phyloP scores from a whole-genome alignment of 2,329 filamentous ascomycete species.

The Scedosporium apiospermum region DNA sequence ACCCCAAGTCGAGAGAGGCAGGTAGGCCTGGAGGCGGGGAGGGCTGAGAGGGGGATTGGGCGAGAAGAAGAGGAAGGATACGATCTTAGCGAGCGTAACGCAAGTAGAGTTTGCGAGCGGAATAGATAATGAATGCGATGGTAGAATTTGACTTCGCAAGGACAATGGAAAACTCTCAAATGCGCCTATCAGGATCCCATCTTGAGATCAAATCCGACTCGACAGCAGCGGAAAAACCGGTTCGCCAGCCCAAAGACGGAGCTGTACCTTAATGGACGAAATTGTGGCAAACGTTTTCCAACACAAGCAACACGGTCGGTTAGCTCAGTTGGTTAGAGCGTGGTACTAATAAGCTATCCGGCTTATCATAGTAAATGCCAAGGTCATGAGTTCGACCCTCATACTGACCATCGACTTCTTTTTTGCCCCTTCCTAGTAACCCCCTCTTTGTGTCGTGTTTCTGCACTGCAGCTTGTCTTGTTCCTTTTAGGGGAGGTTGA shows the following conservation, averaged over 20 bases:
- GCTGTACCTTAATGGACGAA: background rate
- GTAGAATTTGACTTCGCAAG: background rate
- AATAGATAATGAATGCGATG: background rate
- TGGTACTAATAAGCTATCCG: slow-evolving; percentile 2
- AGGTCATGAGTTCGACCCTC: slow-evolving; percentile 2
- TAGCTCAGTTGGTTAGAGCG: slow-evolving; percentile 2
- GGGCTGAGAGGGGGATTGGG: background rate
- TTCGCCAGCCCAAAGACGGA: too few relatives aligned
- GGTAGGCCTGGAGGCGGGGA: background rate
- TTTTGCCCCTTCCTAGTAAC: background rate
- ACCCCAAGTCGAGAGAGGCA: too few relatives aligned
- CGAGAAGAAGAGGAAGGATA: too few relatives aligned
- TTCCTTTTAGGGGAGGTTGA: background rate
- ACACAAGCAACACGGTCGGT: background rate
- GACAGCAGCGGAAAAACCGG: background rate
- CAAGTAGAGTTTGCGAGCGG: background rate
- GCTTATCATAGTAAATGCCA: background rate
- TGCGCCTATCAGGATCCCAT: too few relatives aligned
- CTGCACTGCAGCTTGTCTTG: background rate
- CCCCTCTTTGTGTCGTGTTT: background rate
- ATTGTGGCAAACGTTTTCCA: background rate
- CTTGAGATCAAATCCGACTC: background rate
- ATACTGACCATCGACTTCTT: background rate
- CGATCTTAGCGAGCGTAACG: too few relatives aligned
- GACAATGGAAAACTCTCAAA: too few relatives aligned